Base-by-base conservation (phyloP, 2,329 filamentous ascomycete genomes). In the Graphium sp. region DNA sequence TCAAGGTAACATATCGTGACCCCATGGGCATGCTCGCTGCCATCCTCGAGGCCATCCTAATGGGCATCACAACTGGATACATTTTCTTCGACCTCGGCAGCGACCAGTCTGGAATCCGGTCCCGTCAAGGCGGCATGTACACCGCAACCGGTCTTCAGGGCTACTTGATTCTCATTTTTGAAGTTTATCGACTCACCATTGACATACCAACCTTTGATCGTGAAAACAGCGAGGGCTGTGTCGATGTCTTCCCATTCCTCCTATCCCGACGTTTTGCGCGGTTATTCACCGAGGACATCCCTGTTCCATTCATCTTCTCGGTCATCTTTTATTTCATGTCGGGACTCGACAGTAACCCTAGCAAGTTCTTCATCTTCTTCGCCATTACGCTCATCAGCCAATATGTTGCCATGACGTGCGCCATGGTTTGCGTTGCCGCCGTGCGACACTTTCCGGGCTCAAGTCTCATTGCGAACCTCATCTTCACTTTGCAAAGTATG, bases 281-380 rank as follows among this genome's bases (percentile, higher is more conserved):
- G 5, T 50, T 83, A 14, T 58, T 74, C 2, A 69, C 76, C 1
- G 78, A 85, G 43, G 78, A 84, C 41, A 42, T 84, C 1, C 74
- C 76, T 0, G 75, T 82, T 2, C 78, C 78, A 0, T 60, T 82
- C 11, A 45, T 82, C 4, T 84, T 75, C 41, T 72, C 72, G 5
- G 50, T 72, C 2, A 74, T 84, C 6, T 74, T 73, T 42, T 85
- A 84, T 47, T 84, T 81, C 45, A 82, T 84, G 74, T 67, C 71
- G 6, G 77, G 76, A 0, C 80, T 83, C 38, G 67, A 78, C 26
- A 56, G 62, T 3, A 62, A 73, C 7, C 66, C 61, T 0, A 49
- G 42, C 2, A 67, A 75, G 30, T 84, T 83, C 47, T 73, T 85
- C 33, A 71, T 63, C 1, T 85, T 83, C 51, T 75, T 84, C 37